phyloP scores from a whole-genome alignment of 148 eudicot species.

The Amaranthus hypochondriacus region DNA sequence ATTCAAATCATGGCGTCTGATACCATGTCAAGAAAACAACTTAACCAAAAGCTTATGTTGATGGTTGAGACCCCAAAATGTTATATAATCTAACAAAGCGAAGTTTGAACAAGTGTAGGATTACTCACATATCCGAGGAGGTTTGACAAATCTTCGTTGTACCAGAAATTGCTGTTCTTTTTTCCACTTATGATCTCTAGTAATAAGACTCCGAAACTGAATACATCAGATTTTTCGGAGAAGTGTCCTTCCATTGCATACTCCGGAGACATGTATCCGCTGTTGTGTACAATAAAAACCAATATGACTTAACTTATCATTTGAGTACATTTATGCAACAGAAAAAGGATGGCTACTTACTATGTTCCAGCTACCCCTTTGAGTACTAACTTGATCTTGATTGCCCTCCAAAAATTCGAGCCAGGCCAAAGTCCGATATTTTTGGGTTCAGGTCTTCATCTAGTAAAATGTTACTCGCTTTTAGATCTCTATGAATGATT shows the following conservation, averaged over 20 bases:
- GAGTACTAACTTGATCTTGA: slow-evolving; percentile 23
- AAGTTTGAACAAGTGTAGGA: not conserved
- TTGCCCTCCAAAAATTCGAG: slow-evolving; percentile 32
- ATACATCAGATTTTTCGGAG: slow-evolving; percentile 29
- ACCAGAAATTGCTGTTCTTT: slow-evolving; percentile 20
- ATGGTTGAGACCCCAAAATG: too few species aligned
- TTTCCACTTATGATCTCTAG: slow-evolving; percentile 28
- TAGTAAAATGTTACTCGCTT: slow-evolving; percentile 37
- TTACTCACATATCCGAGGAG: slow-evolving; percentile 30
- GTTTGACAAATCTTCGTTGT: slow-evolving; percentile 12
- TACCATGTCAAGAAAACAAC: too few species aligned
- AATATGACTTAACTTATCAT: not conserved
- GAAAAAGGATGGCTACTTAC: slow-evolving; percentile 12
- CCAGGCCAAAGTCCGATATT: slow-evolving; percentile 41
- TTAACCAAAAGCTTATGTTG: too few species aligned
- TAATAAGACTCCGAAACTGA: slow-evolving; percentile 31
- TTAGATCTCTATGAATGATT: slow-evolving; percentile 41
- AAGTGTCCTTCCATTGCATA: slow-evolving; percentile 33
- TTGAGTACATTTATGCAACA: not conserved
- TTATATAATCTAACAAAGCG: too few species aligned
- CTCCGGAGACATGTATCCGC: slow-evolving; percentile 35
- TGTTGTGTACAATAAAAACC: slow-evolving; percentile 8
- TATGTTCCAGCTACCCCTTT: slow-evolving; percentile 25
- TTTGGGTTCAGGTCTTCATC: slow-evolving; percentile 33
- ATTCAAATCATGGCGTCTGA: too few species aligned